These are phyloP conservation scores for Phytophthora foliorum DNA, from an alignment of 352 stramenopile genomes.

Conservation along the genomic window DNA sequence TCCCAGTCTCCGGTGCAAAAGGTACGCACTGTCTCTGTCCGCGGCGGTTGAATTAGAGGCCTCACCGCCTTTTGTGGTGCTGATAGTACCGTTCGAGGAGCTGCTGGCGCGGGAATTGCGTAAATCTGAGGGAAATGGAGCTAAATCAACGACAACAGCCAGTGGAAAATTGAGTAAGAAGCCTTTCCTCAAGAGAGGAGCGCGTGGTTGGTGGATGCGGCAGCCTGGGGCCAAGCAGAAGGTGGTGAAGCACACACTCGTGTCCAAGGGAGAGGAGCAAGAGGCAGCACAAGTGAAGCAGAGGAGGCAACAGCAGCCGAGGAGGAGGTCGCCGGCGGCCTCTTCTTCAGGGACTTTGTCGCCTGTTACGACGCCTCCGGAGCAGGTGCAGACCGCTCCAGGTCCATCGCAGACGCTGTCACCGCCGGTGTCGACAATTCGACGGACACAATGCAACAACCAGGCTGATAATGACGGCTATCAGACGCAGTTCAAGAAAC, in stretches of 20 bases:
- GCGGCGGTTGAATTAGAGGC: neutral
- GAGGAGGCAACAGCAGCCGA: conserved; percentile 1
- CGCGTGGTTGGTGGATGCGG: conserved; percentile 89
- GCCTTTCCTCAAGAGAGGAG: conserved; percentile 77
- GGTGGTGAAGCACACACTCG: conserved; percentile 68
- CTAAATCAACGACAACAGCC: neutral
- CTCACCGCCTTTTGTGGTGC: conserved; percentile 2
- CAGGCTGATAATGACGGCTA: conserved; percentile 1
- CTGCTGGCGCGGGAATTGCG: conserved; percentile 69
- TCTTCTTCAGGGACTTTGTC: conserved; percentile 32
- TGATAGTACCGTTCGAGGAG: conserved; percentile 74
- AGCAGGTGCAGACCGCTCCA: conserved; percentile 13
- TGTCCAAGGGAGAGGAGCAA: conserved; percentile 53
- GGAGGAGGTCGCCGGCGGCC: neutral
- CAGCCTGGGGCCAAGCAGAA: conserved; percentile 59
- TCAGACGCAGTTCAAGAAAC: neutral
- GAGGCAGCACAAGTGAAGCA: conserved; percentile 3
- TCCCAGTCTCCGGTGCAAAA: conserved; percentile 25
- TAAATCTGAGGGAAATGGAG: conserved; percentile 39
- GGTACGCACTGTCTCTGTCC: conserved; percentile 15
- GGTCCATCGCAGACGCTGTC: conserved; percentile 25
- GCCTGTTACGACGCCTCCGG: conserved; percentile 17
- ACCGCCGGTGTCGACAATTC: conserved; percentile 28
- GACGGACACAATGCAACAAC: conserved; percentile 9
- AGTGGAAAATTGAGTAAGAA: conserved; percentile 41